Evolutionary conservation across 371 early-diverging fungal genomes (phyloP).

Genomic region (Capillidium rhysosporum): DNA sequence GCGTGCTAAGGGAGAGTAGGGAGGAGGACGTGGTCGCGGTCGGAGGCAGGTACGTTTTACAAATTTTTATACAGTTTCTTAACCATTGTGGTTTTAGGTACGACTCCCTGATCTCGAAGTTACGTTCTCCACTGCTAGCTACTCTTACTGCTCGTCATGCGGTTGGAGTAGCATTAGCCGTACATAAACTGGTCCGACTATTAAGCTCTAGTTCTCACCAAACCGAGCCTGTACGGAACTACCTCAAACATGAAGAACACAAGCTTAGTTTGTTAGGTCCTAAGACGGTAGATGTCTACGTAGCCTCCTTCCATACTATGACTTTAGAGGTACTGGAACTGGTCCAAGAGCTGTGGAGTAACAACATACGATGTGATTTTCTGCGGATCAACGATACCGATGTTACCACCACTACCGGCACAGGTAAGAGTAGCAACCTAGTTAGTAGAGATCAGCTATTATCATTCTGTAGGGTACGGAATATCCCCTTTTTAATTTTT

Average conservation of each 20-base stretch:
- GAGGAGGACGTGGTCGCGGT: conserved; percentile 59
- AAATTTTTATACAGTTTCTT: background rate
- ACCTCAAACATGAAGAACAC: conserved; percentile 25
- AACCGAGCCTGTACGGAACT: conserved; percentile 39
- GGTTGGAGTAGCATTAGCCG: conserved; percentile 56
- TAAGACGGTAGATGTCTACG: conserved; percentile 50
- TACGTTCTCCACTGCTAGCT: conserved; percentile 22
- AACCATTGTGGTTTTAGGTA: conserved; percentile 21
- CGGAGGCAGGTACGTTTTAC: conserved; percentile 33
- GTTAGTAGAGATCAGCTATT: conserved; percentile 40
- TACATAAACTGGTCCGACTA: conserved; percentile 48
- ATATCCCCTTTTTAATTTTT: conserved; percentile 63
- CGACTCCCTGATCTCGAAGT: conserved; percentile 39
- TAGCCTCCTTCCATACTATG: conserved; percentile 54
- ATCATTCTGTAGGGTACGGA: conserved; percentile 35
- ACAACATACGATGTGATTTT: conserved; percentile 51
- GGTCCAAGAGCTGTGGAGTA: conserved; percentile 49
- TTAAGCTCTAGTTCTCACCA: no score
- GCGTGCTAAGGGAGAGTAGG: conserved; percentile 36
- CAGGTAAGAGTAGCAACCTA: no score
- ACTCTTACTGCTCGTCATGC: conserved; percentile 15
- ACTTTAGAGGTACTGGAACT: conserved; percentile 47
- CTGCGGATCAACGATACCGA: conserved; percentile 53
- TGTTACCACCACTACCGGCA: background rate
- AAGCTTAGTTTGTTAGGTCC: conserved; percentile 35